phyloP scores from a whole-genome alignment of 208 protist genomes.

The Angomonas ambiguus region DNA sequence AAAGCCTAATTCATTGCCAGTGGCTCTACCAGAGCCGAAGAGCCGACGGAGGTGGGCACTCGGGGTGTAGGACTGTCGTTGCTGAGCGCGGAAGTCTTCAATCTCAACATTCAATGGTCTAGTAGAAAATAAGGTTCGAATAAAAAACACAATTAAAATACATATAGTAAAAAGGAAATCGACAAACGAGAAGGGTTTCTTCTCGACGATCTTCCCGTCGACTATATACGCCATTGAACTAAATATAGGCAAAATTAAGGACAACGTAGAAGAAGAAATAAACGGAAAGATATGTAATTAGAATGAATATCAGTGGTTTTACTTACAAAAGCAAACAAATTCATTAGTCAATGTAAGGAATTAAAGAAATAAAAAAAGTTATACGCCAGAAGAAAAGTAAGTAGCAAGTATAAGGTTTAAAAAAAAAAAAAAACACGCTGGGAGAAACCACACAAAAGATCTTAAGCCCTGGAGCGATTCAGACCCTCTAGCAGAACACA shows the following conservation, averaged over 20 bases:
- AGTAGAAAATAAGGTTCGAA: slow-evolving; percentile 58
- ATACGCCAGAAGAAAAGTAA: not conserved
- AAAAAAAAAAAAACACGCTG: no score
- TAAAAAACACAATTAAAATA: slow-evolving; percentile 49
- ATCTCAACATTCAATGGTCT: slow-evolving; percentile 34
- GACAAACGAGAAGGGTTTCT: slow-evolving; percentile 61
- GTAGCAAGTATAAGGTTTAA: not conserved
- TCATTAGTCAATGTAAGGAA: not conserved
- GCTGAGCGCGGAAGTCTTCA: slow-evolving; percentile 25
- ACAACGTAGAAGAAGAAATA: not conserved
- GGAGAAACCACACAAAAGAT: no score
- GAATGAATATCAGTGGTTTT: no score
- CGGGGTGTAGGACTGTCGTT: not conserved
- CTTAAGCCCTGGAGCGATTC: slow-evolving; percentile 47
- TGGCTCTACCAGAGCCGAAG: slow-evolving; percentile 10
- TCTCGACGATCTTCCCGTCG: slow-evolving; percentile 68
- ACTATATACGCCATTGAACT: slow-evolving; percentile 65
- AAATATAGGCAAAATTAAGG: not conserved
- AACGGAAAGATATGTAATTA: not conserved
- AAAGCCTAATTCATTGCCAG: slow-evolving; percentile 13
- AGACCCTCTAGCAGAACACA: slow-evolving; percentile 92
- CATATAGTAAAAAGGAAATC: slow-evolving; percentile 40
- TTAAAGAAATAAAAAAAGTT: not conserved
- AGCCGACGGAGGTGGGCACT: slow-evolving; percentile 10
- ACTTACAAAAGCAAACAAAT: no score